Evolutionary conservation across 2,329 filamentous ascomycete species (phyloP).

Genomic region (Colletotrichum sp.): DNA sequence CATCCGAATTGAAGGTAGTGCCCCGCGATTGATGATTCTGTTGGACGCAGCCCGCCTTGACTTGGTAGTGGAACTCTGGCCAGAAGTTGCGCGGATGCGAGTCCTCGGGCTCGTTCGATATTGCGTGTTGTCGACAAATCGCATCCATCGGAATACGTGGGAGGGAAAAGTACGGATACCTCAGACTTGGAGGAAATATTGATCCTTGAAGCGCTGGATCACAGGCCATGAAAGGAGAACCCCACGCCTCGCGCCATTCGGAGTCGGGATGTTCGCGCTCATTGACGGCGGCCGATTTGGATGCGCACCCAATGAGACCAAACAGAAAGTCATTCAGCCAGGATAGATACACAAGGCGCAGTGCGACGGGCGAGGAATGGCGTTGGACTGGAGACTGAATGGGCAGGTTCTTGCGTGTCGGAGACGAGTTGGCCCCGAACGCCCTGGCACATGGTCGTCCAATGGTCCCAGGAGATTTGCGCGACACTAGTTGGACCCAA

Average conservation of each 20-base stretch:
- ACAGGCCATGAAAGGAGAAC: background rate
- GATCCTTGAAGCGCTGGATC: background rate
- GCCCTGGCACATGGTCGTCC: background rate
- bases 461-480: background rate
- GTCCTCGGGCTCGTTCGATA: background rate
- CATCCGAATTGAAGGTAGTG: background rate
- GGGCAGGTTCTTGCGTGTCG: constrained; percentile 3
- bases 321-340: constrained; percentile 4
- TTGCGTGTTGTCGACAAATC: background rate
- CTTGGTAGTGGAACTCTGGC: background rate
- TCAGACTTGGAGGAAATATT: background rate
- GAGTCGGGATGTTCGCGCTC: background rate
- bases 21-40: background rate
- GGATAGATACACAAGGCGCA: background rate
- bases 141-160: background rate
- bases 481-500: constrained; percentile 11
- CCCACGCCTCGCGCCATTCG: constrained; percentile 2
- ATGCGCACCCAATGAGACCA: background rate
- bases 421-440: background rate
- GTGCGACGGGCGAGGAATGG: background rate
- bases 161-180: background rate
- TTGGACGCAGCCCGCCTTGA: background rate
- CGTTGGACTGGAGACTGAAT: background rate
- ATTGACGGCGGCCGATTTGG: background rate
- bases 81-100: background rate